Percentiles rank a stretch among this genome's conserved stretches.
Evolutionary conservation across 345 rosid species (phyloP).

Genomic region (Heritiera fomes): DNA sequence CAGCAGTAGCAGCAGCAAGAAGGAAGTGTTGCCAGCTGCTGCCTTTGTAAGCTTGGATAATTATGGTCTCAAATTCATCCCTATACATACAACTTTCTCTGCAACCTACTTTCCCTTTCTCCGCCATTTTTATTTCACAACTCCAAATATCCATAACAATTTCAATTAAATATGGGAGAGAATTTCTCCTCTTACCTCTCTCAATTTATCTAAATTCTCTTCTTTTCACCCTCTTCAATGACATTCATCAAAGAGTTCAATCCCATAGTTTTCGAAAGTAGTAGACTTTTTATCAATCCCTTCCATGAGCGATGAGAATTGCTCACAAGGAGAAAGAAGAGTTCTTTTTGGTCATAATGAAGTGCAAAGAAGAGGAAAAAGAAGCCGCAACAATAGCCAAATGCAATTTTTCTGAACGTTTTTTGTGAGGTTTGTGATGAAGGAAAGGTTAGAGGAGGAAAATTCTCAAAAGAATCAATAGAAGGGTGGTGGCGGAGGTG

Average conservation of each 20-base stretch:
- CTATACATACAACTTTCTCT: constrained; percentile 64
- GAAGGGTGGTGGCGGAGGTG: constrained; percentile 98
- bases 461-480: constrained; percentile 83
- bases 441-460: constrained; percentile 47
- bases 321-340: constrained; percentile 34
- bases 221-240: constrained; percentile 17
- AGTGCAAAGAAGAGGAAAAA: constrained; percentile 19
- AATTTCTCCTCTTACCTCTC: constrained; percentile 53
- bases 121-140: constrained; percentile 46
- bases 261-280: background rate
- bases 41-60: constrained; percentile 27
- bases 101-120: constrained; percentile 48
- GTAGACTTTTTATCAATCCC: constrained; percentile 25
- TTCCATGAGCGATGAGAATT: constrained; percentile 51
- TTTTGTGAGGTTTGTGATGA: constrained; percentile 5
- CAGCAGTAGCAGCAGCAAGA: constrained; percentile 23
- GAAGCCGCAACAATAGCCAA: constrained; percentile 17
- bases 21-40: constrained; percentile 19
- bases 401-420: constrained; percentile 10
- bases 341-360: background rate
- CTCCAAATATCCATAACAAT: constrained; percentile 56
- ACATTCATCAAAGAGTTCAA: constrained; percentile 6
- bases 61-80: constrained; percentile 43
- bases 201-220: background rate
- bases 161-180: constrained; percentile 51